Base-by-base conservation (phyloP, 2,329 filamentous ascomycete genomes). In the Alternaria panax region DNA sequence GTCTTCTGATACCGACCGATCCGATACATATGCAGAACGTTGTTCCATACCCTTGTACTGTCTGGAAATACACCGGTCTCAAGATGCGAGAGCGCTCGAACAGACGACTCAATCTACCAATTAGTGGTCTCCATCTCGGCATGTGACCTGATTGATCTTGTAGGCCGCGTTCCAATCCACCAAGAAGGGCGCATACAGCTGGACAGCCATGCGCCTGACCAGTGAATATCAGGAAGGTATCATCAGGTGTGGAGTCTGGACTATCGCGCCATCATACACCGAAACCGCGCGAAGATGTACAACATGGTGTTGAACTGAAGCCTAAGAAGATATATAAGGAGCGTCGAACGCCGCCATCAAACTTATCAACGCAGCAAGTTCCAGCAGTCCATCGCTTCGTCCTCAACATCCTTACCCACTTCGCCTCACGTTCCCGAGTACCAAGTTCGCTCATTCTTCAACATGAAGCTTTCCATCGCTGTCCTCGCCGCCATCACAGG, bases 401-500 rank as follows among this genome's bases (percentile, higher is more conserved):
- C 18, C 36, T 27, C 9, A 9, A 18, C 0, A 28, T 4, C 12
- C 20, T 25, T 18, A 3, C 9, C 43, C 24, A 22, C 36, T 32
- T 52, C 27, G 9, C 16, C 20, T 52, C 5, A 24, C 5, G 22
- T 51, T 27, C 11, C 5, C 3, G 16, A 48, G 3, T n/a, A 3
- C 2, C 20, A 34, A 56, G 6, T 12, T 30, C n/a, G 5, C 38
- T 18, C 5, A 14, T 6, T 11, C 1, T 27, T 14, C 53, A 62
- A 12, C 18, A 68, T 68, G 63, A 68, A 65, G 59, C 62, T 68
- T 38, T 55, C 57, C 20, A 36, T 59, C 36, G 54, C 59, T 24
- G 34, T 64, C 50, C 6, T 67, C 27, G 51, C 61, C 22, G 62
- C 60, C 51, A 28, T 67, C 32, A 48, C 59, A 7, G 59, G 63